These are phyloP conservation scores for Neurospora sp. DNA, from an alignment of 2,329 filamentous ascomycete genomes.

Conservation along the genomic window DNA sequence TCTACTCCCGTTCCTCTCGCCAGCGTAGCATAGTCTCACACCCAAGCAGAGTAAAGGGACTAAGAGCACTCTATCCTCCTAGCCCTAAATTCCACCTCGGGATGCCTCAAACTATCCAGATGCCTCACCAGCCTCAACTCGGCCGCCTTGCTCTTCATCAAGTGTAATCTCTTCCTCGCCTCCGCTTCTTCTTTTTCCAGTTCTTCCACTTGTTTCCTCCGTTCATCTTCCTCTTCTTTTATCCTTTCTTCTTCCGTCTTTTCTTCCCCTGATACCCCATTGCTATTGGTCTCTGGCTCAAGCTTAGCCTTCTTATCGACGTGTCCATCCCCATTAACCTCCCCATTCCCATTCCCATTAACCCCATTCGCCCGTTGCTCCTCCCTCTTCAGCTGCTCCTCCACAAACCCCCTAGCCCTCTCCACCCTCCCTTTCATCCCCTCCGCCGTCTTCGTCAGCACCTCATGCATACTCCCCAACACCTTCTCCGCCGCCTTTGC, in stretches of 20 bases:
- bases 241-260: constrained; percentile 21
- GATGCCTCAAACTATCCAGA: constrained; percentile 55
- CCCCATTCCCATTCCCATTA: background rate
- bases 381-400: constrained; percentile 23
- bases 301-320: background rate
- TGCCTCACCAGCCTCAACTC: constrained; percentile 80
- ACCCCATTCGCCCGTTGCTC: constrained; percentile 12
- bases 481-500: constrained; percentile 80
- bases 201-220: constrained; percentile 28
- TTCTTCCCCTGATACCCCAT: background rate
- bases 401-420: constrained; percentile 31
- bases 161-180: constrained; percentile 46
- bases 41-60: background rate
- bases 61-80: constrained; percentile 31
- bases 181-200: background rate
- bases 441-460: constrained; percentile 60
- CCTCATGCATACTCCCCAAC: constrained; percentile 82
- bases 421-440: constrained; percentile 47
- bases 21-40: background rate
- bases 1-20: background rate
- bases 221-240: constrained; percentile 35
- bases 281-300: background rate
- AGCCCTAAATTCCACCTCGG: constrained; percentile 54
- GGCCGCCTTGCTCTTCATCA: constrained; percentile 71
- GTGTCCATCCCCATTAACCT: background rate